phyloP scores from a whole-genome alignment of 2,329 filamentous ascomycete genomes.

The Colletotrichum gloeosporioides region DNA sequence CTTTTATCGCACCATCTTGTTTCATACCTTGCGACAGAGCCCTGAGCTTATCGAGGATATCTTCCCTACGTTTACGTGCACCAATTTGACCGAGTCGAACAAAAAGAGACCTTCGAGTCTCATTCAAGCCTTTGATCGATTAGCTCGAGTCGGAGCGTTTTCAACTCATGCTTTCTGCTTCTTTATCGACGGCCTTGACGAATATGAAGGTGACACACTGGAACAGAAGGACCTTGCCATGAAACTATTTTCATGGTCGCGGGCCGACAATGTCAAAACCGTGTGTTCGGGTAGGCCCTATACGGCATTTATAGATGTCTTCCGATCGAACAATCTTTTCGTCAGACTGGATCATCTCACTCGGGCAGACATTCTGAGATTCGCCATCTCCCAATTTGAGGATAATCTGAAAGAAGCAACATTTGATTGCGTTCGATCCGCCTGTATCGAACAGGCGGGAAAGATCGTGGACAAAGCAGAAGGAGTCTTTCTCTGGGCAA shows the following conservation, averaged over 20 bases:
- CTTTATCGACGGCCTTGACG: background rate
- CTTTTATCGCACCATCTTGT: accelerated
- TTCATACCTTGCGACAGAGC: background rate
- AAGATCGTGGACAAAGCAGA: background rate
- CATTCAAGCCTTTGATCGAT: background rate
- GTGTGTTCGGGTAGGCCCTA: background rate
- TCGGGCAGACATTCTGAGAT: accelerated
- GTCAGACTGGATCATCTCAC: background rate
- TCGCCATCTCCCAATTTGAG: background rate
- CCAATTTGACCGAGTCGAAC: accelerated
- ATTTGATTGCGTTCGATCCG: background rate
- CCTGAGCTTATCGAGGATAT: background rate
- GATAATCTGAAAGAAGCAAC: background rate
- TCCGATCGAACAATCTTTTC: accelerated
- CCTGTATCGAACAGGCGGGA: accelerated
- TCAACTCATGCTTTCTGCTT: background rate
- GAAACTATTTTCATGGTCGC: background rate
- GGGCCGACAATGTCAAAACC: background rate
- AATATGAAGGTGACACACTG: background rate
- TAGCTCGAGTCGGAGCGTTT: accelerated
- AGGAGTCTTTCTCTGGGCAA: background rate
- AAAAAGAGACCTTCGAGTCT: accelerated
- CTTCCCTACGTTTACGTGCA: accelerated
- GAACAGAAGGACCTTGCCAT: background rate
- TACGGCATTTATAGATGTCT: background rate